Evolutionary conservation across 805 yeast genomes (phyloP).

Genomic region (Kodamaea restingae): DNA sequence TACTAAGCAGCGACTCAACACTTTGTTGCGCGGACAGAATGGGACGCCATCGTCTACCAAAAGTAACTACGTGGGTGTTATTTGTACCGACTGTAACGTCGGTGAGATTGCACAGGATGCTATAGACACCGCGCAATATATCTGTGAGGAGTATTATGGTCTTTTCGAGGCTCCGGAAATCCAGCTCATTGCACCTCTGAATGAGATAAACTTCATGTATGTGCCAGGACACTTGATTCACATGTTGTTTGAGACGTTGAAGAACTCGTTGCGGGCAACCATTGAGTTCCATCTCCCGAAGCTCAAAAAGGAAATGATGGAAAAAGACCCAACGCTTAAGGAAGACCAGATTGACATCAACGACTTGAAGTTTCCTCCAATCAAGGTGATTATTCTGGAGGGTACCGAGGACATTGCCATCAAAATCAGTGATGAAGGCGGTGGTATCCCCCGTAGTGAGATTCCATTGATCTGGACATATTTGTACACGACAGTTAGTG

Average conservation of each 20-base stretch:
- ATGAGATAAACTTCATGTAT: conserved; percentile 74
- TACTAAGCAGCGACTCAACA: conserved; percentile 33
- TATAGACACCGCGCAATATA: conserved; percentile 82
- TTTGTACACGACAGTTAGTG: conserved; percentile 80
- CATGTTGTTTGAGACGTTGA: conserved; percentile 84
- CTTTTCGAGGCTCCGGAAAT: conserved; percentile 83
- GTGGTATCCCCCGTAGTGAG: conserved; percentile 83
- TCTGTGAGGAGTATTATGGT: conserved; percentile 89
- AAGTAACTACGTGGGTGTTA: conserved; percentile 80
- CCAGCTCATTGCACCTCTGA: conserved; percentile 68
- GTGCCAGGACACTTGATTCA: conserved; percentile 92
- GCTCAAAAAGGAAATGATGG: conserved; percentile 34
- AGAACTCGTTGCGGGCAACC: conserved; percentile 84
- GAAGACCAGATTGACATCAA: conserved; percentile 43
- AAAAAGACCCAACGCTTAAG: conserved; percentile 38
- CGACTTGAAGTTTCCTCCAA: conserved; percentile 74
- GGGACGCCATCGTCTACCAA: conserved; percentile 7
- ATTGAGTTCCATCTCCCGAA: conserved; percentile 71
- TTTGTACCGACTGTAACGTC: conserved; percentile 79
- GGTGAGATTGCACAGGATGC: conserved; percentile 83
- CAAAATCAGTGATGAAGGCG: conserved; percentile 90
- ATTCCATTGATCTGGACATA: conserved; percentile 88
- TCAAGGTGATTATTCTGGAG: conserved; percentile 81
- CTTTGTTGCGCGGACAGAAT: conserved; percentile 31
- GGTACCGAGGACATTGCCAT: conserved; percentile 90